A percentile compares a stretch with the other conserved stretches of the same genome.
phyloP scores from a whole-genome alignment of 257 asterid species.

The Lycium ferocissimum region DNA sequence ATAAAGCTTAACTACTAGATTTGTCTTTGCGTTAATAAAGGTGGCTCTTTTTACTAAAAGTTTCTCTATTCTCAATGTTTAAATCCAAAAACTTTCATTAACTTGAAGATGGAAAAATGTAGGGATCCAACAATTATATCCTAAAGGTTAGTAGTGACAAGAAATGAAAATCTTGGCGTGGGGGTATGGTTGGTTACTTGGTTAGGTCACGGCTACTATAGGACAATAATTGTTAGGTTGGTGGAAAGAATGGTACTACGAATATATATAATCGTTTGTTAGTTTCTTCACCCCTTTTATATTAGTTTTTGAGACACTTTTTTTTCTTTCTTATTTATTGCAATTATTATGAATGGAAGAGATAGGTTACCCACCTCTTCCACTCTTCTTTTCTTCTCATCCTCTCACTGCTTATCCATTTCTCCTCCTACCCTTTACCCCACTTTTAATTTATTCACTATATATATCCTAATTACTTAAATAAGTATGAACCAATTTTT shows the following conservation, averaged over 20 bases:
- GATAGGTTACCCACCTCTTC: constrained; percentile 53
- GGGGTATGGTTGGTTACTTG: constrained; percentile 57
- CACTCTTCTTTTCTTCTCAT: constrained; percentile 60
- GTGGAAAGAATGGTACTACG: constrained; percentile 47
- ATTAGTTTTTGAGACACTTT: background rate
- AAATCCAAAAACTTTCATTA: background rate
- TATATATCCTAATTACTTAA: background rate
- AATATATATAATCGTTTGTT: constrained; percentile 36
- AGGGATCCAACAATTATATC: background rate
- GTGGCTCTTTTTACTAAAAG: background rate
- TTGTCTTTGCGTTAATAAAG: background rate
- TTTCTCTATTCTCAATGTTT: background rate
- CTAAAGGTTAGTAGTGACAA: background rate
- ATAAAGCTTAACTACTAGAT: background rate
- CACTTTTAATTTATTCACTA: background rate
- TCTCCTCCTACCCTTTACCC: constrained; percentile 9
- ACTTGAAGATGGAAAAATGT: background rate
- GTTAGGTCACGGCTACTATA: constrained; percentile 53
- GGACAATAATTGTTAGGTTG: constrained; percentile 60
- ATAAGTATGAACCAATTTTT: too few species aligned
- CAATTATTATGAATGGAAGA: constrained; percentile 35
- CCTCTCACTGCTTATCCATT: constrained; percentile 80
- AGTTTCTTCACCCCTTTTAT: constrained; percentile 50
- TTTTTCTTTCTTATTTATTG: background rate
- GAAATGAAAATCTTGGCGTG: constrained; percentile 13